These are phyloP conservation scores for Artemisia tridentata DNA, from an alignment of 129 eudicot genomes.

Conservation along the genomic window DNA sequence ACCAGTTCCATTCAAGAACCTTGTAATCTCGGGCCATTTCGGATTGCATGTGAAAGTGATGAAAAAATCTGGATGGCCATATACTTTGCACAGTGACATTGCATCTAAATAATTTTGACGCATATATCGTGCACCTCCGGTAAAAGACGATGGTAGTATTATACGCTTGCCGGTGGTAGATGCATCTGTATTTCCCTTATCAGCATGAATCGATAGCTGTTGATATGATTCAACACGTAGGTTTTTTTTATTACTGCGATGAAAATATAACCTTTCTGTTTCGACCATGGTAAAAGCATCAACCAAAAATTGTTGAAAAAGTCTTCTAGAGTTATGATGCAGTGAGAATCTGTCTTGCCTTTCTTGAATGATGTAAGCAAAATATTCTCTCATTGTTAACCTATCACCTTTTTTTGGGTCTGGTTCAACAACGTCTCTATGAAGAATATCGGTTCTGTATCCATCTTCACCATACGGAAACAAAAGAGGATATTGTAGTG, in stretches of 20 bases:
- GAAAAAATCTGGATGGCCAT: too few relatives aligned
- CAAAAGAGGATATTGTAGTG: too few relatives aligned
- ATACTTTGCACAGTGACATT: too few relatives aligned
- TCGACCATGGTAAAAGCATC: too few relatives aligned
- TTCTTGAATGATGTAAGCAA: too few relatives aligned
- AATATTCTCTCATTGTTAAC: background rate
- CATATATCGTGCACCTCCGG: slow-evolving; percentile 7
- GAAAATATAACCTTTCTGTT: background rate
- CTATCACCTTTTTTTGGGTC: background rate
- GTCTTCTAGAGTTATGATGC: too few relatives aligned
- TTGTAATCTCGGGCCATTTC: too few relatives aligned
- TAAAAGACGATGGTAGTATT: slow-evolving; percentile 9
- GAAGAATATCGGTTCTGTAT: background rate
- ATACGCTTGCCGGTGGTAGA: background rate
- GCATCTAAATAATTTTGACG: slow-evolving; percentile 6
- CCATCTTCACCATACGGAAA: background rate
- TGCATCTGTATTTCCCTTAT: background rate
- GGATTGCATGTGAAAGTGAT: too few relatives aligned
- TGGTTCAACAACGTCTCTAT: background rate
- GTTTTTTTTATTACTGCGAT: background rate
- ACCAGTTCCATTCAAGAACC: too few relatives aligned
- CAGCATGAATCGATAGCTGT: background rate
- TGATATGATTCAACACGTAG: background rate
- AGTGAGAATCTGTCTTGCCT: too few relatives aligned
- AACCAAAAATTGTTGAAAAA: too few relatives aligned